Base-by-base conservation (phyloP, 1,284 basidiomycete species). In the Sporisorium scitamineum region DNA sequence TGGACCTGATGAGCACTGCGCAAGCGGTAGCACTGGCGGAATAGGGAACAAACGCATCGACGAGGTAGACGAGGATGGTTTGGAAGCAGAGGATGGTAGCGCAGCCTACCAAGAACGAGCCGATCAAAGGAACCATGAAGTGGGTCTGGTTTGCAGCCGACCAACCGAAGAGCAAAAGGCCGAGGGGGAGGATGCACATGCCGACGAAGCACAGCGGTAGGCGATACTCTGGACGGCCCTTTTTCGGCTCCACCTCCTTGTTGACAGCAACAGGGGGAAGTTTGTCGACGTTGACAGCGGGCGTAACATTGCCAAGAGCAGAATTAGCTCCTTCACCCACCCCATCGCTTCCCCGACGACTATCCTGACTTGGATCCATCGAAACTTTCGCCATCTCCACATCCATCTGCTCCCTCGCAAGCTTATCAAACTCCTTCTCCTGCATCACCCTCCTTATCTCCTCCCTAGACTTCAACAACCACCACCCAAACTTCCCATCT, bases 41-140 rank as follows among this genome's bases (percentile, higher is more conserved):
- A 67, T 86, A 88, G 4, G 88, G 88, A 24, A 86, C 84, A 59
- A 87, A 87, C 6, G 85, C 85, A 69, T 88, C 87, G 6, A 88
- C 86, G 22, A 88, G 76, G 64, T 85, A 88, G 50, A 79, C 80
- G 42, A 86, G 86, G 52, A 88, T 84, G 5, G 80, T 81, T 70
- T 88, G 87, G 83, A 87, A 87, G 11, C 85, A 85, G 31, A 88
- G 67, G 79, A 87, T 87, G 22, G 78, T 74, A 0, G 76, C 76
- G 41, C 69, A 72, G 4, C 80, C 80, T 9, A 78, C 77, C 20
- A 81, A 24, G 63, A 78, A 77, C 22, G 70, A 75, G 13, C 80
- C 80, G n/a, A 77, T 42, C 1, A 82, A 57, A 2, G 80, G 80
- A 0, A 80, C 54, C 4, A 79, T 66, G 51, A 68, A 82, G 71